These are phyloP conservation scores for Tuber microsphaerosporum DNA, from an alignment of 495 filamentous ascomycete species.

Conservation along the genomic window DNA sequence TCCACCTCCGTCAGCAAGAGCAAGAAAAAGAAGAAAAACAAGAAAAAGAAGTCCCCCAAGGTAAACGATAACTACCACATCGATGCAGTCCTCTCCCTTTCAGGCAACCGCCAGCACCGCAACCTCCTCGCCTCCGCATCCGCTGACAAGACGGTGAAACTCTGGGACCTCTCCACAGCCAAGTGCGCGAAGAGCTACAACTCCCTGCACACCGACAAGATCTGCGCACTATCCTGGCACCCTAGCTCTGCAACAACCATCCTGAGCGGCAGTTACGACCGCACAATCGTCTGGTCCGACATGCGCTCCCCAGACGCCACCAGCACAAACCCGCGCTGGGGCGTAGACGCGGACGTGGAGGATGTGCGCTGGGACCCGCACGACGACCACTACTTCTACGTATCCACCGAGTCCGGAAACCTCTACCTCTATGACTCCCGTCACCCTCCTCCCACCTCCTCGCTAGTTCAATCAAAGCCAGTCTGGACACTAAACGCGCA, in stretches of 20 bases:
- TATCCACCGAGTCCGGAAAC: constrained; percentile 82
- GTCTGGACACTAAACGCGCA: constrained; percentile 94
- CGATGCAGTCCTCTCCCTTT: constrained; percentile 81
- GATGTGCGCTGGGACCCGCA: constrained; percentile 87
- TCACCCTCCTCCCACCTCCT: constrained; percentile 53
- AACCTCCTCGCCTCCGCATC: constrained; percentile 95
- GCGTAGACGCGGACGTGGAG: constrained; percentile 91
- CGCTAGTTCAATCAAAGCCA: constrained; percentile 66
- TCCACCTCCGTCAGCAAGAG: constrained; percentile 47
- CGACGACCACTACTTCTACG: constrained; percentile 85
- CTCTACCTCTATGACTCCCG: constrained; percentile 83
- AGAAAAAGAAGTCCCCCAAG: constrained; percentile 76
- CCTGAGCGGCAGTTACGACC: constrained; percentile 87
- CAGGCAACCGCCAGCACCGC: constrained; percentile 82
- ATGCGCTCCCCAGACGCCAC: constrained; percentile 83
- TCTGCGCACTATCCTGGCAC: constrained; percentile 93
- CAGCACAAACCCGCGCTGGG: constrained; percentile 60
- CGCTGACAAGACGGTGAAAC: constrained; percentile 91
- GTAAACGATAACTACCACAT: constrained; percentile 88
- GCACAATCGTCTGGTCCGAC: constrained; percentile 81
- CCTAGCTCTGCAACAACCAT: constrained; percentile 75
- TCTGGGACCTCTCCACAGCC: constrained; percentile 89
- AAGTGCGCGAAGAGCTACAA: constrained; percentile 92
- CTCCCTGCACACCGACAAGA: constrained; percentile 82
- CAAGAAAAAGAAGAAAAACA: constrained; percentile 61